Conservation (phyloP, 148 eudicot genomes). For the Rhododendron kiyosumense region DNA sequence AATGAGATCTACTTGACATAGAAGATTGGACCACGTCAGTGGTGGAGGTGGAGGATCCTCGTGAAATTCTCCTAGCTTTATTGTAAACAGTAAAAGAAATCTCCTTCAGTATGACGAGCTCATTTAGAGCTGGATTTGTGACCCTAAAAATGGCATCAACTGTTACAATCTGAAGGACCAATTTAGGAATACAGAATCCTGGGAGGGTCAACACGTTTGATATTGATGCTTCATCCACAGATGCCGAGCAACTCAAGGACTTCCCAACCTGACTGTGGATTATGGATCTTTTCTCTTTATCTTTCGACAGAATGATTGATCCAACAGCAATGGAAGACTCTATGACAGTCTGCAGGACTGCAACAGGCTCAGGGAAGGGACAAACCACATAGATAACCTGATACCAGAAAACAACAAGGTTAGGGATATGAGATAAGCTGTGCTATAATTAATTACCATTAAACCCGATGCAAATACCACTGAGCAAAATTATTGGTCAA, state of each 20-base stretch:
- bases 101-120: conserved; percentile 79
- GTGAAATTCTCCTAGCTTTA: conserved; percentile 83
- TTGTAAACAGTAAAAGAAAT: conserved; percentile 94
- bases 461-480: neutral
- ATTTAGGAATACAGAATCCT: conserved; percentile 84
- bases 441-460: neutral
- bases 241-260: conserved; percentile 76
- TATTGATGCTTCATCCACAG: conserved; percentile 80
- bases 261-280: conserved; percentile 79
- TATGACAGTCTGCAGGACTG: conserved; percentile 77
- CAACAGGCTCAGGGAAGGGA: conserved; percentile 92
- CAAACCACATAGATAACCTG: conserved; percentile 97
- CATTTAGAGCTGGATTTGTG: conserved; percentile 69
- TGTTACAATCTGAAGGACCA: conserved; percentile 83
- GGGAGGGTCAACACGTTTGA: conserved; percentile 78
- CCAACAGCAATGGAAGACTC: conserved; percentile 80
- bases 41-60: conserved; percentile 42
- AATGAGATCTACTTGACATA: conserved; percentile 62
- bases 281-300: conserved; percentile 75
- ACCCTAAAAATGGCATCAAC: conserved; percentile 91
- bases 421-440: conserved; percentile 1
- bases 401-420: conserved; percentile 21
- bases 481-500: neutral
- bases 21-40: conserved; percentile 47
- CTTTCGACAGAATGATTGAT: conserved; percentile 60